These are phyloP conservation scores for Omphalea diandra DNA, from an alignment of 441 rosid genomes.

Conservation along the genomic window DNA sequence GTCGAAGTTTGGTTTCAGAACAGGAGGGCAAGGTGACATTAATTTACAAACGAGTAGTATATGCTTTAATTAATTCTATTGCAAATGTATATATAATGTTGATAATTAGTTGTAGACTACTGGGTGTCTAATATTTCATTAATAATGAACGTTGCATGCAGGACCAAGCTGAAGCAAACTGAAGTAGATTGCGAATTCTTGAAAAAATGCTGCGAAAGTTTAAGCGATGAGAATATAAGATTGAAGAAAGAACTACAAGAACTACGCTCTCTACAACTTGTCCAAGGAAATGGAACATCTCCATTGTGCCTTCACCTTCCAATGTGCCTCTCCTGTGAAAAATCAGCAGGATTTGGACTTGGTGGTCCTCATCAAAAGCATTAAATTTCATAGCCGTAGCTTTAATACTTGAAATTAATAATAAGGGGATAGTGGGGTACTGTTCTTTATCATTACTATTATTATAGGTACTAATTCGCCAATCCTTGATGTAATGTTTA, in stretches of 20 bases:
- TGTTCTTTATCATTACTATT: too few relatives aligned
- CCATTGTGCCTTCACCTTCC: slow-evolving; percentile 16
- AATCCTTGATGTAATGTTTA: too few relatives aligned
- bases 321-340: slow-evolving; percentile 30
- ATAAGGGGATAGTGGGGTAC: too few relatives aligned
- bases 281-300: not conserved
- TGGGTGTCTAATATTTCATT: too few relatives aligned
- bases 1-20: slow-evolving; percentile 68
- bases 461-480: not conserved
- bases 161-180: slow-evolving; percentile 54
- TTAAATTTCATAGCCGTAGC: not conserved
- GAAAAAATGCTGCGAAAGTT: slow-evolving; percentile 41
- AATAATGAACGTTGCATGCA: slow-evolving; percentile 17
- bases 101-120: not conserved
- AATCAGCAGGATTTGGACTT: slow-evolving; percentile 2
- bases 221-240: slow-evolving; percentile 37
- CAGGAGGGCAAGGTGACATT: slow-evolving; percentile 56
- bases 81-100: not conserved
- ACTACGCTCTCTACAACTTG: slow-evolving; percentile 23
- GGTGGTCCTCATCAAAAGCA: slow-evolving; percentile 3
- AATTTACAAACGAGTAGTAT: not conserved
- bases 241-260: slow-evolving; percentile 46
- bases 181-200: slow-evolving; percentile 39
- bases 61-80: not conserved
- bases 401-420: not conserved